Base-by-base conservation (phyloP, 106 monocot species). In the Dendrobium chrysotoxum region DNA sequence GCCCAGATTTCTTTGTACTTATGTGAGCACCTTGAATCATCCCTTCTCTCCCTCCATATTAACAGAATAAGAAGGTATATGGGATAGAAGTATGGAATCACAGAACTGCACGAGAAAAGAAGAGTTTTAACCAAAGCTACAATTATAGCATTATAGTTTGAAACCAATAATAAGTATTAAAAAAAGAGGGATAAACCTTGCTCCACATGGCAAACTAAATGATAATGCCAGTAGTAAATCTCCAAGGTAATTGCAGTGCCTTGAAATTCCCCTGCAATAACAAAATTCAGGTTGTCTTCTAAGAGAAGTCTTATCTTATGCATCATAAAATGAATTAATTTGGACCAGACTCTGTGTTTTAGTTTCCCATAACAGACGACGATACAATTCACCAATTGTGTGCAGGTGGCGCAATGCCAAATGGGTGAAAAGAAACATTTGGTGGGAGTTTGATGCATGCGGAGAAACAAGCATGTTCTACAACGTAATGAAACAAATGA, bases 211-310 rank as follows among this genome's bases (percentile, higher is more conserved):
- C 84, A 98, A 86, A 80, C 95, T 95, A 84, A 98, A 98, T 28
- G 98, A 95, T 12, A 98, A 89, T 30, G 98, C 98, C 8, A 98
- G 85, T 53, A 95, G 82, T 75, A 98, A 44, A 84, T 98, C 98
- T 39, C 98, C 98, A 16, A 98, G 88, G 80, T 98, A 98, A 86
- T 98, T 98, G 76, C 98, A 98, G 80, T 98, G 98, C 84, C 95
- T 91, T 53, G 98, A 81, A 28, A 98, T 55, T 47, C 95, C 98
- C 98, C 98, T 98, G 87, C 75, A 64, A 77, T n/a, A 77, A 61
- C 23, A 15, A 25, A 66, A 78, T 21, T 20, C 31, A 79, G 13
- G 12, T 46, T 46, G 10, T 46, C 46, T 46, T 46, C 46, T 46
- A 6, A 46, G 46, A 46, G 46, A 46, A 9, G 46, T 46, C 46